Evolutionary conservation across 441 rosid genomes (phyloP).

Genomic region (Populus hybrid): DNA sequence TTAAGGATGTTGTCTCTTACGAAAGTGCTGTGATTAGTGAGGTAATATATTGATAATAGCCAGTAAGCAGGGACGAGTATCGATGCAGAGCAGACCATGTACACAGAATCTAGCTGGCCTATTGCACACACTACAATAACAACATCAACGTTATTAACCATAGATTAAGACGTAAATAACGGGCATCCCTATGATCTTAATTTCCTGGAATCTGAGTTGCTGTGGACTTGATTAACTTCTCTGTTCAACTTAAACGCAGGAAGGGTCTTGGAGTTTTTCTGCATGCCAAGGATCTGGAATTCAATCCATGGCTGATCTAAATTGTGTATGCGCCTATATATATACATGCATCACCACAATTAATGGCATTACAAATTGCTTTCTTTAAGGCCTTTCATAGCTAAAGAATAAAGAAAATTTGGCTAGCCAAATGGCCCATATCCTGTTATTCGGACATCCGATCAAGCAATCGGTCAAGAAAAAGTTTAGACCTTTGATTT

Average conservation of each 20-base stretch:
- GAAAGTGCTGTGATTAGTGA: not conserved
- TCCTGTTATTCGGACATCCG: not conserved
- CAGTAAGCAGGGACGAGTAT: not conserved
- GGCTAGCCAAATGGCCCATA: not conserved
- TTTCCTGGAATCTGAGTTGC: not conserved
- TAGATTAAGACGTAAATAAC: not conserved
- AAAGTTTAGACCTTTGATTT: not conserved
- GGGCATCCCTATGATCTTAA: not conserved
- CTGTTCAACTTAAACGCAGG: not conserved
- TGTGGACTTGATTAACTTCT: not conserved
- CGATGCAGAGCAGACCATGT: not conserved
- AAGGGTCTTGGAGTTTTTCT: not conserved
- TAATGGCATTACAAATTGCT: not conserved
- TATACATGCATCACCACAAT: not conserved
- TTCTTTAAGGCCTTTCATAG: not conserved
- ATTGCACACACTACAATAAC: not conserved
- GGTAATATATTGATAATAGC: not conserved
- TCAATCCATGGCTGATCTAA: not conserved
- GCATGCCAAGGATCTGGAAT: not conserved
- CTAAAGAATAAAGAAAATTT: not conserved
- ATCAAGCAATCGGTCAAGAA: not conserved
- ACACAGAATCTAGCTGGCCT: conserved; percentile 1
- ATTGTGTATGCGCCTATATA: not conserved
- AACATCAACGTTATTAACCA: not conserved
- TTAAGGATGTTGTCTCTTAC: not conserved